phyloP scores from a whole-genome alignment of 1,284 basidiomycete genomes.

The Cutaneotrichosporon mucoides region DNA sequence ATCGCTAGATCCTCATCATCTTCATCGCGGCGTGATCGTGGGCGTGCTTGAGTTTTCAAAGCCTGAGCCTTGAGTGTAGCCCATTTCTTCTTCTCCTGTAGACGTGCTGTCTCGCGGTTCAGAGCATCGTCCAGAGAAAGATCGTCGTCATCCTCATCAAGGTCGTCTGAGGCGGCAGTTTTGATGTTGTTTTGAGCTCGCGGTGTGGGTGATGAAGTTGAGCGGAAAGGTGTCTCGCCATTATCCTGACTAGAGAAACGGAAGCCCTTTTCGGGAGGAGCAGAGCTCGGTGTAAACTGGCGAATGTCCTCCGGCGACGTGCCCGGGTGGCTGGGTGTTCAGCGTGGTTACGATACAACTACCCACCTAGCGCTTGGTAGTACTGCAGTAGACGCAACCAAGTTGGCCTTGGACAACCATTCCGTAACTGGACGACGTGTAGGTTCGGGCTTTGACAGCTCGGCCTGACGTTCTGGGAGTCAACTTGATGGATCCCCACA shows the following conservation, averaged over 20 bases:
- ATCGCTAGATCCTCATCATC: slow-evolving; percentile 4
- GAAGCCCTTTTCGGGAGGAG: neutral
- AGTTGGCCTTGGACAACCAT: slow-evolving; percentile 22
- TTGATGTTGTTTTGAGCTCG: neutral
- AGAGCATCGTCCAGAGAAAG: neutral
- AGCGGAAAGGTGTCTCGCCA: neutral
- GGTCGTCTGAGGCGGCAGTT: slow-evolving; percentile 15
- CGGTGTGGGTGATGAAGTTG: slow-evolving; percentile 19
- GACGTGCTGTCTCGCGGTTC: slow-evolving; percentile 1
- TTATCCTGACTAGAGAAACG: neutral
- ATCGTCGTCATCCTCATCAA: slow-evolving; percentile 14
- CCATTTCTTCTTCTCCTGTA: neutral
- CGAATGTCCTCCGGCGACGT: slow-evolving; percentile 28
- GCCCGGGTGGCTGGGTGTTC: neutral
- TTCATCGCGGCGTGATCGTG: slow-evolving; percentile 1
- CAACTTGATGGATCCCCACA: neutral
- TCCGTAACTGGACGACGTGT: slow-evolving; percentile 23
- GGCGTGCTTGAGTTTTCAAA: neutral
- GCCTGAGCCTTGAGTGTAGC: slow-evolving; percentile 4
- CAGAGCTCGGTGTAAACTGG: slow-evolving; percentile 32
- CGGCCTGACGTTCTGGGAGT: slow-evolving; percentile 22
- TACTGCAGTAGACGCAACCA: neutral
- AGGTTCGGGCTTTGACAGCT: slow-evolving; percentile 17
- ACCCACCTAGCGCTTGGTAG: neutral
- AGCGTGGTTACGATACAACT: neutral